These are phyloP conservation scores for Lablab purpureus DNA, from an alignment of 306 rosid genomes.

Conservation along the genomic window DNA sequence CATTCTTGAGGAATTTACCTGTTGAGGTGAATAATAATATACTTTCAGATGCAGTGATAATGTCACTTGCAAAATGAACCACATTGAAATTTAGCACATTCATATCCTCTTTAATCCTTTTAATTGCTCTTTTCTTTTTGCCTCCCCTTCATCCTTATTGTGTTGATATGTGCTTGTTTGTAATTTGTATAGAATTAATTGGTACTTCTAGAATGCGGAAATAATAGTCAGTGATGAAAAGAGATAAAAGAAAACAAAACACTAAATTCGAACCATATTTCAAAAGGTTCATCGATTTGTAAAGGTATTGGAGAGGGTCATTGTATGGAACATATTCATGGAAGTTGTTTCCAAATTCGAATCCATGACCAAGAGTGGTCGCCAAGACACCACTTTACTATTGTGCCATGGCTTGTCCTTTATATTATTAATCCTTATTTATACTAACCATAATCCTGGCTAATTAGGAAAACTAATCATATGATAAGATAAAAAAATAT, in stretches of 20 bases:
- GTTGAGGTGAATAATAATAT: slow-evolving; percentile 37
- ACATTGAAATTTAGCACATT: slow-evolving; percentile 36
- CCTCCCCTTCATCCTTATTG: slow-evolving; percentile 16
- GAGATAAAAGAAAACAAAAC: neutral
- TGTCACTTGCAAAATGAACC: slow-evolving; percentile 23
- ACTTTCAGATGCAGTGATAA: slow-evolving; percentile 20
- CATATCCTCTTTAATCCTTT: neutral
- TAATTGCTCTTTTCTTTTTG: slow-evolving; percentile 1
- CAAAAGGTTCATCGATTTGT: too few species aligned
- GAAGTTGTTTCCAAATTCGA: too few species aligned
- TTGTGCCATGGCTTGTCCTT: too few species aligned
- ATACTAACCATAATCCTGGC: neutral
- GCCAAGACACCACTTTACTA: too few species aligned
- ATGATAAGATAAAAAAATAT: neutral
- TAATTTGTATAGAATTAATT: neutral
- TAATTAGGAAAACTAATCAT: neutral
- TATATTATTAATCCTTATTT: neutral
- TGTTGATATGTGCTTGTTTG: neutral
- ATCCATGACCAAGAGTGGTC: too few species aligned
- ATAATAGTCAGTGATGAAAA: neutral
- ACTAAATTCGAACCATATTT: too few species aligned
- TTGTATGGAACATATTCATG: too few species aligned
- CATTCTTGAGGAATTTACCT: slow-evolving; percentile 37
- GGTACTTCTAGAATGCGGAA: slow-evolving; percentile 22
- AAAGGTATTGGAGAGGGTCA: too few species aligned